Conservation (phyloP, 2,329 filamentous ascomycete species). For the Sarocladium strictum region DNA sequence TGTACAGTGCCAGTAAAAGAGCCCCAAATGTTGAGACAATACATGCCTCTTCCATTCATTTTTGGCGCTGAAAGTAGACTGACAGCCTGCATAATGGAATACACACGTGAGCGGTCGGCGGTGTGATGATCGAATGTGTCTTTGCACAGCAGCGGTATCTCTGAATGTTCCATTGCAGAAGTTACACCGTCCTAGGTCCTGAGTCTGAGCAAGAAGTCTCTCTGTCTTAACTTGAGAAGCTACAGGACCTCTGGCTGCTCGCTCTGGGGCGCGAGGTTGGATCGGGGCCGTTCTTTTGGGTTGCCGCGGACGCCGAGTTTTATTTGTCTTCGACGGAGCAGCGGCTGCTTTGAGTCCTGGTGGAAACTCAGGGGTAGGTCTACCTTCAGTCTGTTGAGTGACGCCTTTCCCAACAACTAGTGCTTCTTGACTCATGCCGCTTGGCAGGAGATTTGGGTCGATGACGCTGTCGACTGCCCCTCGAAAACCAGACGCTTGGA, state of each 20-base stretch:
- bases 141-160: not conserved
- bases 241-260: not conserved
- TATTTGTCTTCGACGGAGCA: not conserved
- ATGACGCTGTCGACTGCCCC: not conserved
- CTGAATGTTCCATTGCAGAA: not conserved
- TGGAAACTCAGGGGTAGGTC: too few species aligned
- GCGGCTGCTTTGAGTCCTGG: not conserved
- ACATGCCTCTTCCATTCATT: slow-evolving; percentile 97
- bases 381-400: not conserved
- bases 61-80: slow-evolving; percentile 67
- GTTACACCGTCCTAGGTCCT: not conserved
- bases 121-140: not conserved
- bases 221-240: not conserved
- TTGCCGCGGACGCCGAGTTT: not conserved
- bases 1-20: slow-evolving; percentile 71
- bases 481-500: too few species aligned
- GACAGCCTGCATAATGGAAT: slow-evolving; percentile 72
- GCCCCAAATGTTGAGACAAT: slow-evolving; percentile 69
- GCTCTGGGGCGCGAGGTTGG: not conserved
- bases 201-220: not conserved
- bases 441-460: not conserved
- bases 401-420: not conserved
- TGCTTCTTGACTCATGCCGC: not conserved
- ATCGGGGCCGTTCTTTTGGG: not conserved
- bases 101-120: slow-evolving; percentile 65